Evolutionary conservation across 2,329 filamentous ascomycete genomes (phyloP).

Genomic region (Cercospora beticola): DNA sequence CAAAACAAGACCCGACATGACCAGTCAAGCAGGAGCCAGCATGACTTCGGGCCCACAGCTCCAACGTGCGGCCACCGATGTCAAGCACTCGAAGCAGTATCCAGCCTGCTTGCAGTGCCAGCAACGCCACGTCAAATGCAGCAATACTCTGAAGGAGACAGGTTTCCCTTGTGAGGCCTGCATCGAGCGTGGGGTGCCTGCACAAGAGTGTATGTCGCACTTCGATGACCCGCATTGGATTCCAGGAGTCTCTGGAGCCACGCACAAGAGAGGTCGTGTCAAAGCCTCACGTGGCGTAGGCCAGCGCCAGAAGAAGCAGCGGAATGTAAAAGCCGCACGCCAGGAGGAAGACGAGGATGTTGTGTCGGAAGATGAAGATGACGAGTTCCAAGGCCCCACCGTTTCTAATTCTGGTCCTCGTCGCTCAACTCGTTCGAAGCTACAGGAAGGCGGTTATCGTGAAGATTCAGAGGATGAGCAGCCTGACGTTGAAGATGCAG

Average conservation of each 20-base stretch:
- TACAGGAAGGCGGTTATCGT: not conserved
- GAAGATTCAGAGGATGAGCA: not conserved
- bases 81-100: not conserved
- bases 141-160: not conserved
- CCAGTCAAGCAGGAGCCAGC: not conserved
- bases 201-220: not conserved
- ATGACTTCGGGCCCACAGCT: not conserved
- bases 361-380: not conserved
- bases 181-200: not conserved
- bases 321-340: not conserved
- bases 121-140: not conserved
- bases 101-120: not conserved
- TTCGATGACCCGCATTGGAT: not conserved
- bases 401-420: not conserved
- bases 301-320: not conserved
- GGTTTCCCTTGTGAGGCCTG: slow-evolving; percentile 1
- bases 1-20: not conserved
- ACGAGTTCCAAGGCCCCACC: not conserved
- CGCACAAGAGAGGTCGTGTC: not conserved
- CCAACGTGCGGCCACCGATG: not conserved
- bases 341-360: not conserved
- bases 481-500: not conserved
- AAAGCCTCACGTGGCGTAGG: not conserved
- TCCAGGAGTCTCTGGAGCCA: not conserved
- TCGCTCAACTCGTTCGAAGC: not conserved